These are phyloP conservation scores for Rugosomyces carneus DNA, from an alignment of 1,284 basidiomycete genomes.

Conservation along the genomic window DNA sequence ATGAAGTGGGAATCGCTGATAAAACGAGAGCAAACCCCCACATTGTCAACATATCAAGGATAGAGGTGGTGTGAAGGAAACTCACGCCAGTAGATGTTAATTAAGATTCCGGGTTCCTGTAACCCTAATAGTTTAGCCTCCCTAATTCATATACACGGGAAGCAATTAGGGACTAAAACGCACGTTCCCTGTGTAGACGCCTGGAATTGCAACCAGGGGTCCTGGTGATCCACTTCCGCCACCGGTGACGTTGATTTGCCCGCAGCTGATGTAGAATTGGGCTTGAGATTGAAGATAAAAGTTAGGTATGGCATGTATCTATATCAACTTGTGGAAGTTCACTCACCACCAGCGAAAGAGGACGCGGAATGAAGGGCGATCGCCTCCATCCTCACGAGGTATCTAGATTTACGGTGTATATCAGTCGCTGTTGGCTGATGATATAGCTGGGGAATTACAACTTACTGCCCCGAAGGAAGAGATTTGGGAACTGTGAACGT, in stretches of 20 bases:
- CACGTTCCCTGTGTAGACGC: conserved; percentile 27
- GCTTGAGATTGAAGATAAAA: conserved; percentile 15
- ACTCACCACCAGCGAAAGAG: conserved; percentile 28
- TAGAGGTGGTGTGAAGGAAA: background rate
- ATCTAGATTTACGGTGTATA: conserved; percentile 8
- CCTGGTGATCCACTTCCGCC: conserved; percentile 27
- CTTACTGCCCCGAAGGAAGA: conserved; percentile 40
- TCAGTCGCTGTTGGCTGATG: background rate
- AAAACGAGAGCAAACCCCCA: background rate
- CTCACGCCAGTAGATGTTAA: conserved; percentile 33
- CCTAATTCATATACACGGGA: background rate
- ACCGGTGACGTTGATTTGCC: conserved; percentile 27
- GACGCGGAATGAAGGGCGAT: conserved; percentile 36
- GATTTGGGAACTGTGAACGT: conserved; percentile 37
- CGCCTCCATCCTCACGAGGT: conserved; percentile 40
- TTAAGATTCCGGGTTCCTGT: conserved; percentile 30
- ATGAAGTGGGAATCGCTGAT: conserved; percentile 6
- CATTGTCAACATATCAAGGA: background rate
- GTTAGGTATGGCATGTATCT: no score
- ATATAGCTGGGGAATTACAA: background rate
- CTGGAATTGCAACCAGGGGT: conserved; percentile 29
- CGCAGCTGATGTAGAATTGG: conserved; percentile 28
- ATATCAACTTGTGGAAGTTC: no score
- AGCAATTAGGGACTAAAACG: background rate
- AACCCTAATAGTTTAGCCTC: background rate